Evolutionary conservation across 2,329 filamentous ascomycete species (phyloP).

Genomic region (Fusarium dlaminii): DNA sequence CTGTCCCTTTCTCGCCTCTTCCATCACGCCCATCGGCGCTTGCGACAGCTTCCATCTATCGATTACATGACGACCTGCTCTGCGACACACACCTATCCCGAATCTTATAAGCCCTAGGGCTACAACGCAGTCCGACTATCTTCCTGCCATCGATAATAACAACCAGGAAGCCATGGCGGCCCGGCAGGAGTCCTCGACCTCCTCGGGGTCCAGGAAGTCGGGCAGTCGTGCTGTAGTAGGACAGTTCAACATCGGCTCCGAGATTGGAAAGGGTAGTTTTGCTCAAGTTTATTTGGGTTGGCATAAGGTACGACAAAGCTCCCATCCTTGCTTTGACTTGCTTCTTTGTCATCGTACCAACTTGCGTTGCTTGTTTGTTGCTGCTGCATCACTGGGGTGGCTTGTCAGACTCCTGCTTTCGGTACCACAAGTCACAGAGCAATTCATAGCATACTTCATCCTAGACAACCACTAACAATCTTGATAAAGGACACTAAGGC

Average conservation of each 20-base stretch:
- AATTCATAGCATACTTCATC: background rate
- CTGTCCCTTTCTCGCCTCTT: slow-evolving; percentile 11
- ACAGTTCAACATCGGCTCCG: slow-evolving; percentile 82
- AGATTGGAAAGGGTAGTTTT: slow-evolving; percentile 98
- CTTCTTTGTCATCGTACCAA: slow-evolving; percentile 13
- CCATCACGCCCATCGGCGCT: slow-evolving; percentile 12
- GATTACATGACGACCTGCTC: slow-evolving; percentile 54
- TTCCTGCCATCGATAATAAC: slow-evolving; percentile 48
- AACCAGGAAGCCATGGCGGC: slow-evolving; percentile 52
- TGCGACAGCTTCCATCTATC: slow-evolving; percentile 29
- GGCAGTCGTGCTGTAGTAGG: slow-evolving; percentile 66
- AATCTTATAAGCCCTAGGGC: slow-evolving; percentile 51
- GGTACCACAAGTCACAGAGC: slow-evolving; percentile 1
- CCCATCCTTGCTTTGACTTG: slow-evolving; percentile 5
- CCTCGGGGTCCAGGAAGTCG: slow-evolving; percentile 49
- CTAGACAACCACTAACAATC: slow-evolving; percentile 5
- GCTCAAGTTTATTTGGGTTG: slow-evolving; percentile 91
- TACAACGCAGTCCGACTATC: slow-evolving; percentile 43
- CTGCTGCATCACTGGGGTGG: background rate
- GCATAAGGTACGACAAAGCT: slow-evolving; percentile 70
- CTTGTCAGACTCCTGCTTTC: background rate
- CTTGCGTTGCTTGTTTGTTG: slow-evolving; percentile 14
- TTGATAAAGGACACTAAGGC: slow-evolving; percentile 74
- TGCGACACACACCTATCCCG: slow-evolving; percentile 48
- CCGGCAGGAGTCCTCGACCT: slow-evolving; percentile 49